These are phyloP conservation scores for Eucalyptus rudis DNA, from an alignment of 345 rosid genomes.

Conservation along the genomic window DNA sequence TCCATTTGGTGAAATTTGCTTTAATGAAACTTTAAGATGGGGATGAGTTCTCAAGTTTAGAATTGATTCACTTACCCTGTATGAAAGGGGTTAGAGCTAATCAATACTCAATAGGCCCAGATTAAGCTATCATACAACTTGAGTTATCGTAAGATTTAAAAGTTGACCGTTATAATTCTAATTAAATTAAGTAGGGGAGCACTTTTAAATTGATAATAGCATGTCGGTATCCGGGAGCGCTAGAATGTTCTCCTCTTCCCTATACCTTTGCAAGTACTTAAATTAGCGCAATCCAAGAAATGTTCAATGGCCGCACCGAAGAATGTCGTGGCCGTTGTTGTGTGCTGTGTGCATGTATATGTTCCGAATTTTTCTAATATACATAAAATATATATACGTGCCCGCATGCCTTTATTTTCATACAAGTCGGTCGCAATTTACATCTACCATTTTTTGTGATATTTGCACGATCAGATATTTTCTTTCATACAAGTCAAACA, in stretches of 20 bases:
- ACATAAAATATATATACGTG: too few species aligned
- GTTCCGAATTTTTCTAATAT: neutral
- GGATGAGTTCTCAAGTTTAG: neutral
- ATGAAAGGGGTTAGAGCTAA: neutral
- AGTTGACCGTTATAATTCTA: neutral
- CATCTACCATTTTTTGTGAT: neutral
- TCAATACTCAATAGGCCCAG: neutral
- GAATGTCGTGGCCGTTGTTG: neutral
- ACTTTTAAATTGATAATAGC: neutral
- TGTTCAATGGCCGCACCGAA: neutral
- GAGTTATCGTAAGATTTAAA: neutral
- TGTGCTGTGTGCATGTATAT: neutral
- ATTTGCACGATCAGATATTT: neutral
- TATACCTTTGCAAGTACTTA: neutral
- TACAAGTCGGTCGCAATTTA: neutral
- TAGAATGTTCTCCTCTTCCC: neutral
- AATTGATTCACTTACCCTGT: neutral
- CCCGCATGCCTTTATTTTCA: neutral
- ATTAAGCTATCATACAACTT: neutral
- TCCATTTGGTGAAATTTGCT: neutral
- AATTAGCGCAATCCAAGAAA: neutral
- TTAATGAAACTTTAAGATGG: neutral
- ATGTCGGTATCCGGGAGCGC: neutral
- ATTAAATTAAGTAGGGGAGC: neutral
- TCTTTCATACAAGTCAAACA: neutral